phyloP scores from a whole-genome alignment of 208 protist species.

The Leishmania martiniquensis region DNA sequence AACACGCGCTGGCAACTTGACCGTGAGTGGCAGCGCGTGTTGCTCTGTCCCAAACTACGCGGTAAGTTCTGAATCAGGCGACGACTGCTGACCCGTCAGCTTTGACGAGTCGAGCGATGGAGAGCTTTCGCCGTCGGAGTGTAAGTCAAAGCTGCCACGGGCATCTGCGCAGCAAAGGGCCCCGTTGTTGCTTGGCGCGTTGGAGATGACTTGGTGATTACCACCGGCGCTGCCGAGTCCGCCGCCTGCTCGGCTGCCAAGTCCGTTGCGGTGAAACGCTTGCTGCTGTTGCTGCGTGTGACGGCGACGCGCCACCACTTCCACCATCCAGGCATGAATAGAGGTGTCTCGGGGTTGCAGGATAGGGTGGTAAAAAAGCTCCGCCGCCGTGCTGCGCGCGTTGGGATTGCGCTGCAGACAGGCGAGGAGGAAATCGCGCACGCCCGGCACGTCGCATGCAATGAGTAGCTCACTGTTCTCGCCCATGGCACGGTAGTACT shows the following conservation, averaged over 20 bases:
- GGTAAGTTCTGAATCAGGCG: slow-evolving; percentile 9
- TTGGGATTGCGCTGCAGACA: slow-evolving; percentile 72
- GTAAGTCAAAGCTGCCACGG: slow-evolving; percentile 28
- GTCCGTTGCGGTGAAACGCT: slow-evolving; percentile 20
- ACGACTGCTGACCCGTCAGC: slow-evolving; percentile 5
- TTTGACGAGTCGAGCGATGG: slow-evolving; percentile 34
- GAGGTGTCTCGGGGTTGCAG: slow-evolving; percentile 43
- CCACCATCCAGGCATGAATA: slow-evolving; percentile 53
- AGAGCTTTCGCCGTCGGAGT: slow-evolving; percentile 20
- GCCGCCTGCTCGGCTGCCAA: slow-evolving; percentile 2
- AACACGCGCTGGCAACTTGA: background rate
- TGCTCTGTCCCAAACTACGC: background rate
- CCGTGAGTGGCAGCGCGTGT: background rate
- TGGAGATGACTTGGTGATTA: slow-evolving; percentile 6
- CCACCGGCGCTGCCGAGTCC: background rate
- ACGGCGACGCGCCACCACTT: slow-evolving; percentile 35
- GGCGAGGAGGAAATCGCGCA: slow-evolving; percentile 54
- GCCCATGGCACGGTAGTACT: slow-evolving; percentile 67
- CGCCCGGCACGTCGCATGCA: slow-evolving; percentile 52
- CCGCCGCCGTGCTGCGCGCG: slow-evolving; percentile 39
- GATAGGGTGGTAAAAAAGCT: slow-evolving; percentile 61
- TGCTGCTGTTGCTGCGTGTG: slow-evolving; percentile 30
- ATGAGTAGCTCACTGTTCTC: slow-evolving; percentile 49
- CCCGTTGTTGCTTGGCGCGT: slow-evolving; percentile 5
- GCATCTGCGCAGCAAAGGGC: background rate